Evolutionary conservation across 2,329 filamentous ascomycete genomes (phyloP).

Genomic region (Alternaria dauci): DNA sequence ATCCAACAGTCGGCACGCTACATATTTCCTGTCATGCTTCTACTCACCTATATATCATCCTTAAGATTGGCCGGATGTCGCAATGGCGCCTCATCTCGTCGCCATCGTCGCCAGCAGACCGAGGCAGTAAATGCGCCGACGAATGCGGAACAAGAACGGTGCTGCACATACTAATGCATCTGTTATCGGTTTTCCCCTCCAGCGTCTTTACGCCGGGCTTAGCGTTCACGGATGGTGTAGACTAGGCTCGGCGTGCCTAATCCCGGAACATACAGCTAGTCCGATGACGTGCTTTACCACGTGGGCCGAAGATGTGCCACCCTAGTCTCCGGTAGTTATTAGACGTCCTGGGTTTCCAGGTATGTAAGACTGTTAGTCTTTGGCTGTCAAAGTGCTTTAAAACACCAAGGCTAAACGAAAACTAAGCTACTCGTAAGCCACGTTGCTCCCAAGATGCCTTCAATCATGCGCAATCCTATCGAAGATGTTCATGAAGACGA

Average conservation of each 20-base stretch:
- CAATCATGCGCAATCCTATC: conserved; percentile 25
- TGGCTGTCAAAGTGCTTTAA: not conserved
- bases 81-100: conserved; percentile 25
- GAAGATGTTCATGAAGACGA: conserved; percentile 15
- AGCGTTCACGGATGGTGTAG: conserved; percentile 5
- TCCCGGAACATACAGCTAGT: conserved; percentile 10
- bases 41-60: conserved; percentile 8
- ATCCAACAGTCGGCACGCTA: not conserved
- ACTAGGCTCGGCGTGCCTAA: conserved; percentile 7
- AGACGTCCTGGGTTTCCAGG: conserved; percentile 6
- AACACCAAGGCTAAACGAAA: not conserved
- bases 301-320: not conserved
- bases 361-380: not conserved
- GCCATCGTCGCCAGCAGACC: conserved; percentile 12
- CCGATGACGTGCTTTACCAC: conserved; percentile 18
- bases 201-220: not conserved
- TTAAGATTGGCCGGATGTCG: conserved; percentile 25
- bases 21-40: not conserved
- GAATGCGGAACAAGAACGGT: conserved; percentile 8
- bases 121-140: conserved; percentile 16
- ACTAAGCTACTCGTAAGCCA: not conserved
- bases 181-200: conserved; percentile 5
- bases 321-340: conserved; percentile 3
- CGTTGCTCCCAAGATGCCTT: conserved; percentile 28
- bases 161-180: conserved; percentile 6